Percentiles rank a stretch among this genome's conserved stretches.
Conservation (phyloP, 78 protist genomes). For the Salpingoeca rosetta region DNA sequence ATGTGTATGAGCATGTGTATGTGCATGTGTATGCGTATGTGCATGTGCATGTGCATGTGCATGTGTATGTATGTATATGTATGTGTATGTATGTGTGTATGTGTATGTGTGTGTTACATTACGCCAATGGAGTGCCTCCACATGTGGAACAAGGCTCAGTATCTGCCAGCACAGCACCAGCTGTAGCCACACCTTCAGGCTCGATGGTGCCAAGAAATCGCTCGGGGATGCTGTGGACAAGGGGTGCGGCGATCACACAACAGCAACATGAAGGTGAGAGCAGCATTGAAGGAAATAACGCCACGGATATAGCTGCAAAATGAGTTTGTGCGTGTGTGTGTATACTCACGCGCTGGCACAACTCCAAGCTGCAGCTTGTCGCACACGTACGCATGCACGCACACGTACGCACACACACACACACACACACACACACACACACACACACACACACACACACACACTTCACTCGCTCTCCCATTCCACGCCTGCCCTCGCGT, state of each 20-base stretch:
- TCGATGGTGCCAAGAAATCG: not conserved
- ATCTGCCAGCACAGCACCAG: not conserved
- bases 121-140: not conserved
- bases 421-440: not conserved
- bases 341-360: not conserved
- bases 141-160: not conserved
- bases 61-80: not conserved
- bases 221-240: no score
- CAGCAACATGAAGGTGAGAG: not conserved
- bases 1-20: slow-evolving; percentile 16
- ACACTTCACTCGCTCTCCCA: not conserved
- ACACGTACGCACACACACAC: not conserved
- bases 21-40: slow-evolving; percentile 1
- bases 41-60: slow-evolving; percentile 9
- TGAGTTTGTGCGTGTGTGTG: not conserved
- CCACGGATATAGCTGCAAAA: not conserved
- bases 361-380: not conserved
- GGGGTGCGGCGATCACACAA: not conserved
- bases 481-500: not conserved
- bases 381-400: not conserved
- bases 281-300: not conserved
- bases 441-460: not conserved
- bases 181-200: not conserved
- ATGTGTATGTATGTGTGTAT: not conserved
- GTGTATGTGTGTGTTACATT: not conserved